Conservation (phyloP, 23 red algal species). For the Chondrus crispus region DNA sequence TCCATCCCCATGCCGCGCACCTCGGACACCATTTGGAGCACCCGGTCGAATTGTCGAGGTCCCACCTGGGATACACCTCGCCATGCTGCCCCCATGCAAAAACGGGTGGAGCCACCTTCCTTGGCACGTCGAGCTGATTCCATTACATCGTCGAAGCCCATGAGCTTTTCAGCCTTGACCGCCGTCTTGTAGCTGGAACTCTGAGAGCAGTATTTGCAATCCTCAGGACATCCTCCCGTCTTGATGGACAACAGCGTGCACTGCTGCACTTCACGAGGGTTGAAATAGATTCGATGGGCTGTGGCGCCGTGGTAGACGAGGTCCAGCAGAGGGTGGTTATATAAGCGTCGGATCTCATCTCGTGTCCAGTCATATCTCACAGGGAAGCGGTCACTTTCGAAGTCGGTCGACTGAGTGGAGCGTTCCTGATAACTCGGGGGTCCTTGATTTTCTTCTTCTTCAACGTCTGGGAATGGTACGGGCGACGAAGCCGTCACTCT, state of each 20-base stretch:
- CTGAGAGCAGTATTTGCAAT: conserved; percentile 97
- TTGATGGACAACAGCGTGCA: conserved; percentile 98
- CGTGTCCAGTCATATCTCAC: conserved; percentile 87
- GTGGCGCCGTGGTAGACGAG: conserved; percentile 84
- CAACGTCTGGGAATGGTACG: neutral
- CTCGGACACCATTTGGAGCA: conserved; percentile 83
- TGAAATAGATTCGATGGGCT: conserved; percentile 84
- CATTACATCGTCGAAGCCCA: conserved; percentile 73
- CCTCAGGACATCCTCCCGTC: conserved; percentile 96
- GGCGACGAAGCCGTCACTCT: neutral
- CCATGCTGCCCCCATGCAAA: conserved; percentile 99
- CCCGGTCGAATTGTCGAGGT: conserved; percentile 81
- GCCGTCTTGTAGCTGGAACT: conserved; percentile 70
- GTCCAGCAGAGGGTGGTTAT: conserved; percentile 74
- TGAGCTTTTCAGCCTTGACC: conserved; percentile 87
- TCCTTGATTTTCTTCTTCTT: too few species aligned
- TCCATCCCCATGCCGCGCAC: conserved; percentile 93
- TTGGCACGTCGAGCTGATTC: conserved; percentile 65
- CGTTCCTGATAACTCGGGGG: too few species aligned
- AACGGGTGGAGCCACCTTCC: conserved; percentile 88
- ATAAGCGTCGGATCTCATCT: conserved; percentile 72
- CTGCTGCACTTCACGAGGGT: conserved; percentile 82
- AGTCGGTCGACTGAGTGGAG: too few species aligned
- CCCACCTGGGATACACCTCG: conserved; percentile 91
- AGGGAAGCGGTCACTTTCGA: conserved; percentile 51